Conservation (phyloP, 257 asterid species). For the Solanum corneliomulleri region DNA sequence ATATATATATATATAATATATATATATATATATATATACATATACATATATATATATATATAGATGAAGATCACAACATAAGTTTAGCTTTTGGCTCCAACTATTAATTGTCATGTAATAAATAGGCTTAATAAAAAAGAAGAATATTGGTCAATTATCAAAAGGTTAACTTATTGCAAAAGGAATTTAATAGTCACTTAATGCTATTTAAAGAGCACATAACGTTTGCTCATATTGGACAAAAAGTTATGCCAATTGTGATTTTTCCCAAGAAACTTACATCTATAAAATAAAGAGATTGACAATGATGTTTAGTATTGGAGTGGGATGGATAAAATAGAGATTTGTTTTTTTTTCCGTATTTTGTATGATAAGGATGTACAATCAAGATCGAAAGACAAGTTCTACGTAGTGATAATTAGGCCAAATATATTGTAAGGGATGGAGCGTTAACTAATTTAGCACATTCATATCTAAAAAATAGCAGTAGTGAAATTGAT, state of each 20-base stretch:
- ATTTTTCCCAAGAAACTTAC: neutral
- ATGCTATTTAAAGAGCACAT: neutral
- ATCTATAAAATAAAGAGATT: too few relatives aligned
- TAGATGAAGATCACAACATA: neutral
- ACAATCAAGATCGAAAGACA: too few relatives aligned
- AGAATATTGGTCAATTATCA: neutral
- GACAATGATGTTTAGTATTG: neutral
- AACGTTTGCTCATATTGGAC: neutral
- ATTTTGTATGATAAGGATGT: neutral
- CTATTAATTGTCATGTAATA: neutral
- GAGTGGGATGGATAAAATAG: too few relatives aligned
- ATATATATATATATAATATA: too few relatives aligned
- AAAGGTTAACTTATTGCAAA: neutral
- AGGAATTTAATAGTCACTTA: neutral
- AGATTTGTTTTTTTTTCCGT: too few relatives aligned
- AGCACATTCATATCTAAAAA: too few relatives aligned
- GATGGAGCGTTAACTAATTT: neutral
- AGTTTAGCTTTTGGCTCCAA: neutral
- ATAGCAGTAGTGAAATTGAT: neutral
- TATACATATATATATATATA: too few relatives aligned
- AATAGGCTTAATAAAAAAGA: neutral
- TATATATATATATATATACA: too few relatives aligned
- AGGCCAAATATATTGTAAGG: too few relatives aligned
- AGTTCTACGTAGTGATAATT: neutral
- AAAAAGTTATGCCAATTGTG: neutral